Conservation (phyloP, 2,329 filamentous ascomycete species). For the Akanthomyces lecanii region DNA sequence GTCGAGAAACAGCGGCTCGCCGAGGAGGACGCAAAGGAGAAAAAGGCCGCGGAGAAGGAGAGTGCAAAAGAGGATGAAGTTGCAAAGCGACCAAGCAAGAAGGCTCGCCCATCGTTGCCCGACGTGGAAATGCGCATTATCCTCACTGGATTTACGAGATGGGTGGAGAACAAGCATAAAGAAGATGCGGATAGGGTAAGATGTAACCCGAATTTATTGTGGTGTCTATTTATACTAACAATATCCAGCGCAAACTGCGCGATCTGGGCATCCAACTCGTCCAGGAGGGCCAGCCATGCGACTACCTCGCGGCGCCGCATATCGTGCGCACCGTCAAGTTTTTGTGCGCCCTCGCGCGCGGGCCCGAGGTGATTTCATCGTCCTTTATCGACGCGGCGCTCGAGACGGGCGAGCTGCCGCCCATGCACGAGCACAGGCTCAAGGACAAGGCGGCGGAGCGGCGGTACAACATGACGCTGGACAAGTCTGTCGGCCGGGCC, state of each 20-base stretch:
- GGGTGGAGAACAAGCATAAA: constrained; percentile 67
- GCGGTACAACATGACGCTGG: constrained; percentile 64
- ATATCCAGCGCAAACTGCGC: constrained; percentile 69
- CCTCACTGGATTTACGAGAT: constrained; percentile 78
- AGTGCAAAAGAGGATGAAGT: constrained; percentile 41
- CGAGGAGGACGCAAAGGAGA: constrained; percentile 31
- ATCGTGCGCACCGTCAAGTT: constrained; percentile 93
- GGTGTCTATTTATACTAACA: constrained; percentile 23
- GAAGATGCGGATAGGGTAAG: constrained; percentile 79
- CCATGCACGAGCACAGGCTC: constrained; percentile 63
- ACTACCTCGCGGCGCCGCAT: constrained; percentile 81
- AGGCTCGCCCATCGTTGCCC: constrained; percentile 54
- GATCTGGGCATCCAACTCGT: constrained; percentile 78
- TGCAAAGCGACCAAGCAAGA: constrained; percentile 55
- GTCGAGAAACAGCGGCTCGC: constrained; percentile 45
- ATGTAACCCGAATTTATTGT: constrained; percentile 18
- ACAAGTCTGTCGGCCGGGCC: constrained; percentile 65
- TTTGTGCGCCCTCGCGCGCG: constrained; percentile 77
- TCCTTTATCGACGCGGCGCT: constrained; percentile 76
- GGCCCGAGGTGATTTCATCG: constrained; percentile 71
- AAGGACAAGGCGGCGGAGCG: constrained; percentile 70
- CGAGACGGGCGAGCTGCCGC: constrained; percentile 60
- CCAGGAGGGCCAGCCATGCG: constrained; percentile 69
- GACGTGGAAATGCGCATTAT: constrained; percentile 71
- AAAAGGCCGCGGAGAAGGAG: constrained; percentile 39